These are phyloP conservation scores for Ceratocystiopsis sp. DNA, from an alignment of 2,329 filamentous ascomycete species.

Conservation along the genomic window DNA sequence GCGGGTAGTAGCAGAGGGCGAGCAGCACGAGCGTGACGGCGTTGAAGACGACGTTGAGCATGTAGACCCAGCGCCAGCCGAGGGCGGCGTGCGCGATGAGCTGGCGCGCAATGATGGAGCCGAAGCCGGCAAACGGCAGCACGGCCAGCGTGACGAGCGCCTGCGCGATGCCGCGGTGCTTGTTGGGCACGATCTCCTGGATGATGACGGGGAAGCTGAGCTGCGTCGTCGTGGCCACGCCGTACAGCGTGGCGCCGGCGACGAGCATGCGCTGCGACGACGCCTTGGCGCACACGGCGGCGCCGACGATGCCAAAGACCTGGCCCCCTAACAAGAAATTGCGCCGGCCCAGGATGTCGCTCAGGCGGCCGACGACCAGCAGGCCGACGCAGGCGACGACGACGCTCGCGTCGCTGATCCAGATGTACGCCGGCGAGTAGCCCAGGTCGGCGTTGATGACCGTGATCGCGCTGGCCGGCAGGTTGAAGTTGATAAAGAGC, in stretches of 20 bases:
- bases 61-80: conserved; percentile 2
- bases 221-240: neutral
- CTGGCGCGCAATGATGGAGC: conserved; percentile 6
- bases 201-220: neutral
- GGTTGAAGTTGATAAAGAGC: conserved; percentile 4
- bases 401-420: conserved; percentile 6
- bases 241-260: no score
- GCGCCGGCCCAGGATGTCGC: no score
- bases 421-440: conserved; percentile 4
- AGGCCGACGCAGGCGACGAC: conserved; percentile 3
- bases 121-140: conserved; percentile 7
- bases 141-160: conserved; percentile 9
- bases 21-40: conserved; percentile 1
- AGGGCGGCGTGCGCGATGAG: conserved; percentile 3
- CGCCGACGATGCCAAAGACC: no score
- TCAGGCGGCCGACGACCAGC: no score
- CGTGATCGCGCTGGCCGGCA: conserved; percentile 5
- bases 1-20: conserved; percentile 2
- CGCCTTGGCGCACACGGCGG: no score
- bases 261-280: no score
- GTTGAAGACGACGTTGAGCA: conserved; percentile 1
- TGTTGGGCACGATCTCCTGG: conserved; percentile 5
- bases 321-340: no score
- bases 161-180: conserved; percentile 2
- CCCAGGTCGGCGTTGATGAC: conserved; percentile 7